Evolutionary conservation across 176 grass and related monocot genomes (phyloP).

Genomic region (Aegilops longissima): DNA sequence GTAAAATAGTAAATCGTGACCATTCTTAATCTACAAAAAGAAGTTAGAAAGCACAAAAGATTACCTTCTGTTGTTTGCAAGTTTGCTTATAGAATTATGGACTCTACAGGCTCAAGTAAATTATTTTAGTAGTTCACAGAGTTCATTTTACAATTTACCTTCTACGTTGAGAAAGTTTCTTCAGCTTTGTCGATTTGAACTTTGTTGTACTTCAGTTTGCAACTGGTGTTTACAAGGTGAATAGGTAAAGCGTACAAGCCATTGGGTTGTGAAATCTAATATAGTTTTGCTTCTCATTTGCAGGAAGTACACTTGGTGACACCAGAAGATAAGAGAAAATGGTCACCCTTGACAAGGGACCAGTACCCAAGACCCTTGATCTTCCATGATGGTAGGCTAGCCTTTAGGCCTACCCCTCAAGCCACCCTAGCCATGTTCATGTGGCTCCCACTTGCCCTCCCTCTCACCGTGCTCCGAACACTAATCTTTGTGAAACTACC

Average conservation of each 20-base stretch:
- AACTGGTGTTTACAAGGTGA: not conserved
- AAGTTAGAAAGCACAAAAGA: not conserved
- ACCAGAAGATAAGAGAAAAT: constrained; percentile 54
- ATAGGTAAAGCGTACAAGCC: not conserved
- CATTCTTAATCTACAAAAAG: not conserved
- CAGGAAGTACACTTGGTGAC: constrained; percentile 64
- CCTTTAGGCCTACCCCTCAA: constrained; percentile 66
- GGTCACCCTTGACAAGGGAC: constrained; percentile 55
- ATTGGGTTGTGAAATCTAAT: not conserved
- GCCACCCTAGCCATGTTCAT: constrained; percentile 66
- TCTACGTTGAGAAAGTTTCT: not conserved
- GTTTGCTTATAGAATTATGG: not conserved
- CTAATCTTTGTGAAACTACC: constrained; percentile 55
- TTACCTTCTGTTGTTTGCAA: not conserved
- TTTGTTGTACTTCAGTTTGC: not conserved
- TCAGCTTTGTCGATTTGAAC: not conserved
- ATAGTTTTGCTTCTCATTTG: not conserved
- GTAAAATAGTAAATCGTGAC: not conserved
- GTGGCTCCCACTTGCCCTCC: constrained; percentile 65
- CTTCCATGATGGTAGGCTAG: constrained; percentile 87
- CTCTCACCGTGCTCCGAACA: constrained; percentile 51
- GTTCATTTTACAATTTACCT: not conserved
- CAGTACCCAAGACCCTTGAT: constrained; percentile 63
- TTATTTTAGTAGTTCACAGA: not conserved
- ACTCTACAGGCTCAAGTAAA: not conserved